phyloP scores from a whole-genome alignment of 83 land plant species.

The Thuja plicata region DNA sequence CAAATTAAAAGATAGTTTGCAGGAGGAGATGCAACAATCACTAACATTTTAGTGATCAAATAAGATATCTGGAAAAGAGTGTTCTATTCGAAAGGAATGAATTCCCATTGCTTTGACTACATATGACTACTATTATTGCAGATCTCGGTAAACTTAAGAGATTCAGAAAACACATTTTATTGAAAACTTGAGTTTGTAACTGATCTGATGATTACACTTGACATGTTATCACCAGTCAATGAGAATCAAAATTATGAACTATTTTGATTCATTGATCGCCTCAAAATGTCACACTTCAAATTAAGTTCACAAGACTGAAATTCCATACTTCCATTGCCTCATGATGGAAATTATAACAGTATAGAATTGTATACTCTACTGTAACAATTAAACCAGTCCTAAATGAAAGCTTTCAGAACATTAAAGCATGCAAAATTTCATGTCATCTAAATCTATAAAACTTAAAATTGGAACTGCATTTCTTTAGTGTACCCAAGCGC shows the following conservation, averaged over 20 bases:
- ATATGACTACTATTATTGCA: background rate
- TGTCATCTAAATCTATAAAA: background rate
- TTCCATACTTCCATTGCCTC: background rate
- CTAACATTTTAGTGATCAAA: background rate
- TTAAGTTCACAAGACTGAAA: background rate
- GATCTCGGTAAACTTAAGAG: background rate
- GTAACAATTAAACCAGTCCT: background rate
- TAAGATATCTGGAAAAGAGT: background rate
- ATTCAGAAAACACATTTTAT: background rate
- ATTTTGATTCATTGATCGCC: background rate
- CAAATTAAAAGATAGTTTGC: background rate
- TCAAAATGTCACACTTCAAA: background rate
- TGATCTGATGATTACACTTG: background rate
- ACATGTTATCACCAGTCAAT: background rate
- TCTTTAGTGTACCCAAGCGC: conserved; percentile 79
- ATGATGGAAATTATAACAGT: background rate
- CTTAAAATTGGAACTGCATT: conserved; percentile 94
- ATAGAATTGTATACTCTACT: background rate
- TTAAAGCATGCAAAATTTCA: background rate
- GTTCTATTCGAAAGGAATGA: background rate
- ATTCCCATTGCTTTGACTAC: background rate
- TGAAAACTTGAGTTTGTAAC: background rate
- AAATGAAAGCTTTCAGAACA: background rate
- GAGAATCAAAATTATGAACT: background rate
- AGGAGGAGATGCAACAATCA: background rate